Base-by-base conservation (phyloP, 768 basidiomycete species). In the Calocybe cyanea region DNA sequence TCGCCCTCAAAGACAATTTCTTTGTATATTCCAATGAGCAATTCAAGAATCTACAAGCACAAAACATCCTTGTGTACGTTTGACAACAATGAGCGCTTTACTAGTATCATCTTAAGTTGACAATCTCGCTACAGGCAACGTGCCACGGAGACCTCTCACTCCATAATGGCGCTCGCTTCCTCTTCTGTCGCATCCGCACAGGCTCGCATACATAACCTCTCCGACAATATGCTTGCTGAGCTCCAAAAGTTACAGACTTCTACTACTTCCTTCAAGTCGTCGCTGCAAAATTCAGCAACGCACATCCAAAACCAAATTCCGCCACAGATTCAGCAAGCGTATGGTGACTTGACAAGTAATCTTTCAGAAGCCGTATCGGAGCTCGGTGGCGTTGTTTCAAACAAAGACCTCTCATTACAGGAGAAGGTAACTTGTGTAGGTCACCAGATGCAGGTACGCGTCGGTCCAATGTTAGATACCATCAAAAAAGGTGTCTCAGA, bases 21-120 rank as follows among this genome's bases (percentile, higher is more conserved):
- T 76, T 75, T 49, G 76, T 69, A 21, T 84, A 83, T 58, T 85
- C 87, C 3, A 71, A 75, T 41, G 83, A 87, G 51, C 87, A 88
- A 56, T 62, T 87, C 57, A 84, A 80, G 48, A 78, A 85, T 50
- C 64, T 88, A 33, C 82, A 83, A 55, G 68, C 71, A 14, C 87
- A 89, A 53, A 85, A 69, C 46, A 72, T 65, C 38, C 63, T 87
- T 36, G 75, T 86, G 81, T 87, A 65, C 37, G 82, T 68, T 31
- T 41, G 14, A 11, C 24, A n/a, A 33, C 25, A 28, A 32, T 35
- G 11, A 20, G 35, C 39, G n/a, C n/a, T n/a, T n/a, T n/a, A n/a
- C n/a, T n/a, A n/a, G n/a, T 31, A 25, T 33, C 13, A 8, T 37
- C 32, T 4, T 37, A 18, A 46, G 45, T 57, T 33, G 15, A 45